These are phyloP conservation scores for Citrullus amarus DNA, from an alignment of 306 rosid species.

Conservation along the genomic window DNA sequence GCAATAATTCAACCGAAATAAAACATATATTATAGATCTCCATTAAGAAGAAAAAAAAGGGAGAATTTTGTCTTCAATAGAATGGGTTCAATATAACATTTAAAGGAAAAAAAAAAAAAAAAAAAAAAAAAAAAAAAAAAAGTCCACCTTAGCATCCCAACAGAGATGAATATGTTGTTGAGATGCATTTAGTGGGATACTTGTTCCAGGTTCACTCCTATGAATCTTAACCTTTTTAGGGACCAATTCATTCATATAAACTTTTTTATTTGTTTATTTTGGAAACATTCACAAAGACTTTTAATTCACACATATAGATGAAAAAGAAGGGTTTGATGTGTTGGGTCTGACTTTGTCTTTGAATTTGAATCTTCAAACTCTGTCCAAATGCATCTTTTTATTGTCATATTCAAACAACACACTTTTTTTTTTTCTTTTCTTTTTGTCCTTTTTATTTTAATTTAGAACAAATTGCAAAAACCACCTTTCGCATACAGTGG, in stretches of 20 bases:
- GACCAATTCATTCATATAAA: not conserved
- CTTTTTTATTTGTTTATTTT: no score
- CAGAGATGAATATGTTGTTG: not conserved
- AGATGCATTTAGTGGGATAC: not conserved
- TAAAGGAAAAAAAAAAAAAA: not conserved
- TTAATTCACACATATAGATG: not conserved
- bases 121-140: no score
- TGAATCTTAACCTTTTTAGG: not conserved
- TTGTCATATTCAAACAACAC: not conserved
- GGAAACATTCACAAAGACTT: not conserved
- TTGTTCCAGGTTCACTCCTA: not conserved
- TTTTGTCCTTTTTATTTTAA: no score
- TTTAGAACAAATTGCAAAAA: no score
- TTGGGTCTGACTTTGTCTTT: not conserved
- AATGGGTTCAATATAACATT: no score
- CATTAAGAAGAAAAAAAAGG: no score
- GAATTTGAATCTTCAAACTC: not conserved
- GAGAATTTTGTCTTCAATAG: no score
- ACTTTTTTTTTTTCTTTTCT: no score
- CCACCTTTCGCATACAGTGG: no score
- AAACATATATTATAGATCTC: no score
- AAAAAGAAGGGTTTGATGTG: not conserved
- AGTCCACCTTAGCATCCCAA: no score
- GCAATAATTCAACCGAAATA: no score
- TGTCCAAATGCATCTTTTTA: not conserved